A percentile compares a stretch with the other conserved stretches of the same genome.
Conservation (phyloP, 805 yeast species). For the Lipomyces chichibuensis region DNA sequence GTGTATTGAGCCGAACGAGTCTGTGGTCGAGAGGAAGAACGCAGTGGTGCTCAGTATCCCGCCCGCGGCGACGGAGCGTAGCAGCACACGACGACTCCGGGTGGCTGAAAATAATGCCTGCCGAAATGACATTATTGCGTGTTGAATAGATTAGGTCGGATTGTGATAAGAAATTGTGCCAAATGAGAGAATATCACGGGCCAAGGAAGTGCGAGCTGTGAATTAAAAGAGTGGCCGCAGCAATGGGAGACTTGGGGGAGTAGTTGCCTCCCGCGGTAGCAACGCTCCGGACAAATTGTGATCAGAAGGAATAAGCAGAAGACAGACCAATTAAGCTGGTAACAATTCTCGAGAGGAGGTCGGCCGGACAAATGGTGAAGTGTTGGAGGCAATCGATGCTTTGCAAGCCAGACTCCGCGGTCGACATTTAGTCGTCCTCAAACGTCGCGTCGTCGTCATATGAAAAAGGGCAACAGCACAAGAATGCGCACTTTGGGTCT, state of each 20-base stretch:
- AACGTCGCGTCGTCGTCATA: too few relatives aligned
- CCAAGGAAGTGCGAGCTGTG: background rate
- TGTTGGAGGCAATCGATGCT: too few relatives aligned
- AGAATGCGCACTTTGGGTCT: too few relatives aligned
- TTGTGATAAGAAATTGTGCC: background rate
- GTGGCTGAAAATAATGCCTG: background rate
- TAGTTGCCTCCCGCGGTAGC: background rate
- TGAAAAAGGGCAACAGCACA: too few relatives aligned
- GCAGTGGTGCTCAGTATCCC: constrained; percentile 4
- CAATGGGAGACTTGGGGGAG: background rate
- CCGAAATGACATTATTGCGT: background rate
- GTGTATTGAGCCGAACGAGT: constrained; percentile 2
- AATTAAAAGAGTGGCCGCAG: background rate
- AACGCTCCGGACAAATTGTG: background rate
- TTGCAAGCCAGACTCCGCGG: too few relatives aligned
- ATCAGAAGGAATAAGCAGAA: background rate
- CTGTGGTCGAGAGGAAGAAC: constrained; percentile 4
- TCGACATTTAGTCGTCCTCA: too few relatives aligned
- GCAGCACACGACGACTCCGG: background rate
- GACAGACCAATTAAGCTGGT: background rate
- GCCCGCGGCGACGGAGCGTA: constrained; percentile 5
- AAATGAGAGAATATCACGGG: background rate
- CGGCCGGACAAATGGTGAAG: background rate
- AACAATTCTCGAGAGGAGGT: background rate
- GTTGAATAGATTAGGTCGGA: background rate